phyloP scores from a whole-genome alignment of 2,329 filamentous ascomycete genomes.

The Scedosporium aurantiacum region DNA sequence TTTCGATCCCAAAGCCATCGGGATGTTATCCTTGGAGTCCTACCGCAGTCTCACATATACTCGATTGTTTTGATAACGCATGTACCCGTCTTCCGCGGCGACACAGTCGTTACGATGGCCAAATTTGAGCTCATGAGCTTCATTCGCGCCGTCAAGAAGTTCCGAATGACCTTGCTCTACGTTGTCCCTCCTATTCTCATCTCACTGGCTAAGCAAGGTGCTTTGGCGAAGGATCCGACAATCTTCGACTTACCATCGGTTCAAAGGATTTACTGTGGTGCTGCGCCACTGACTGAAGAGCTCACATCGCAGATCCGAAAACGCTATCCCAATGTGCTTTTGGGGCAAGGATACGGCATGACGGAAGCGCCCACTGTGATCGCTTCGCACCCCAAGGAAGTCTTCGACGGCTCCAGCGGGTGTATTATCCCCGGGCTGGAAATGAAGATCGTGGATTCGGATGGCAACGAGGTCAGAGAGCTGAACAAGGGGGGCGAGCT shows the following conservation, averaged over 20 bases:
- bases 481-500: slow-evolving; percentile 61
- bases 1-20: background rate
- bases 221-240: slow-evolving; percentile 1
- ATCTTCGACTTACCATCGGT: slow-evolving; percentile 2
- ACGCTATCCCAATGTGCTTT: slow-evolving; percentile 1
- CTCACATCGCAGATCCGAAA: slow-evolving; percentile 3
- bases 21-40: slow-evolving; percentile 3
- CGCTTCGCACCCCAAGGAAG: slow-evolving; percentile 3
- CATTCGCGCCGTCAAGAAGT: background rate
- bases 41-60: slow-evolving; percentile 6
- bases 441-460: slow-evolving; percentile 19
- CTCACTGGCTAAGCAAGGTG: background rate
- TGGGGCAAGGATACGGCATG: slow-evolving; percentile 8
- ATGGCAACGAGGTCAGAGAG: slow-evolving; percentile 58
- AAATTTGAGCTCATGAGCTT: background rate
- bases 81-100: background rate
- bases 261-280: slow-evolving; percentile 3
- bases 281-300: slow-evolving; percentile 5
- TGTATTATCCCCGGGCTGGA: slow-evolving; percentile 4
- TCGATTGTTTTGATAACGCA: background rate
- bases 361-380: slow-evolving; percentile 5
- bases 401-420: slow-evolving; percentile 7
- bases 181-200: slow-evolving; percentile 1
- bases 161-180: slow-evolving; percentile 1
- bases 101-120: background rate